These are phyloP conservation scores for Scenedesmus sp. DNA, from an alignment of 163 green algal species.

Conservation along the genomic window DNA sequence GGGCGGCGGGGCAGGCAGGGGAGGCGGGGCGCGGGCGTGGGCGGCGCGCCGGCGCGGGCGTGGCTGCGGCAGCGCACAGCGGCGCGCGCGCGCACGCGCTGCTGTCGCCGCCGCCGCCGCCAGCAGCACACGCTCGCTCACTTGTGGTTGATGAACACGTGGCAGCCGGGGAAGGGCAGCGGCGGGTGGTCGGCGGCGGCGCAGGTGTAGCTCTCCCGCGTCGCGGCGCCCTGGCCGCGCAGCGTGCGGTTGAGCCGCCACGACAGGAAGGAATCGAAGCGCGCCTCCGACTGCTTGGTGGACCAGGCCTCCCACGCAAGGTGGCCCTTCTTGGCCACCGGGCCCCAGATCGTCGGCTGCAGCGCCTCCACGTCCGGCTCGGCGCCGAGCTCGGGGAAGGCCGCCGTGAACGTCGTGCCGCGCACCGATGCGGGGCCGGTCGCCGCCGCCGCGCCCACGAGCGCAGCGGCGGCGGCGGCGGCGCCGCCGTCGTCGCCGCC, in stretches of 20 bases:
- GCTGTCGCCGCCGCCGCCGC: too few relatives aligned
- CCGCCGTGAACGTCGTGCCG: not conserved
- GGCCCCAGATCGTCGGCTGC: not conserved
- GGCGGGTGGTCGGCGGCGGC: constrained; percentile 24
- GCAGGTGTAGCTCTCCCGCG: constrained; percentile 34
- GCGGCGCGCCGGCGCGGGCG: too few relatives aligned
- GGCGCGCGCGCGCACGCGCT: too few relatives aligned
- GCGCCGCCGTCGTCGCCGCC: too few relatives aligned
- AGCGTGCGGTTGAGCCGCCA: constrained; percentile 34
- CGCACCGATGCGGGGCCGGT: not conserved
- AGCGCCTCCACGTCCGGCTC: not conserved
- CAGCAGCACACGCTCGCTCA: too few relatives aligned
- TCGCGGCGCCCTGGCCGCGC: not conserved
- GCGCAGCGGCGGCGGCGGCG: too few relatives aligned
- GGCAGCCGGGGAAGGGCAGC: constrained; percentile 38
- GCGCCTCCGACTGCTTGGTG: not conserved
- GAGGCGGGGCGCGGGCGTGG: too few relatives aligned
- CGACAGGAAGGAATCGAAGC: constrained; percentile 30
- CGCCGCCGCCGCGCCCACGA: too few relatives aligned
- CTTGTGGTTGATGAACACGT: constrained; percentile 47
- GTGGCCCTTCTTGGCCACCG: constrained; percentile 29
- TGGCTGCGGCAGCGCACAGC: not conserved
- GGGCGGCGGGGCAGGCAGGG: not conserved
- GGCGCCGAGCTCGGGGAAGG: not conserved
- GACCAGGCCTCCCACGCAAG: constrained; percentile 24